These are phyloP conservation scores for Aphanomyces astaci DNA, from an alignment of 352 stramenopile genomes.

Conservation along the genomic window DNA sequence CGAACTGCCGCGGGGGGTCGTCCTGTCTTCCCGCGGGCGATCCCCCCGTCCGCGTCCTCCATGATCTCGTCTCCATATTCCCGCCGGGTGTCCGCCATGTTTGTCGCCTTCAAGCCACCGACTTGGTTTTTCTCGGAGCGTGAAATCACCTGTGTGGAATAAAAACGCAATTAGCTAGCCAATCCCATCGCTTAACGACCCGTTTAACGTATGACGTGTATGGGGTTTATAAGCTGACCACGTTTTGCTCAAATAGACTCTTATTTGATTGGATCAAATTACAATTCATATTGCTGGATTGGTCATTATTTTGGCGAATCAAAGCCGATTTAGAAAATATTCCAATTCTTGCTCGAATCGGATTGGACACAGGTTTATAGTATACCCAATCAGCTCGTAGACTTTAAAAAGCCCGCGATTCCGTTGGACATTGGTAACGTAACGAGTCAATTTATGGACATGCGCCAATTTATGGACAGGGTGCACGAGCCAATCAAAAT, in stretches of 20 bases:
- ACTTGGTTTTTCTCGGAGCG: neutral
- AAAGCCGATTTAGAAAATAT: no score
- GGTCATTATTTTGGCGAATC: no score
- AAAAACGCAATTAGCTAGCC: neutral
- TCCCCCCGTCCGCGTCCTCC: neutral
- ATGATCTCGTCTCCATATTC: conserved; percentile 12
- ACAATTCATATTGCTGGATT: no score
- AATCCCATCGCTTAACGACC: neutral
- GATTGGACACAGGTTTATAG: no score
- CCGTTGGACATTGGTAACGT: no score
- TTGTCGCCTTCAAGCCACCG: neutral
- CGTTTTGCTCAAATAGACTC: neutral
- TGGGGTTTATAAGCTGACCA: neutral
- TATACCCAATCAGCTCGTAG: no score
- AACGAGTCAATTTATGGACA: no score
- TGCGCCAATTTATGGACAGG: no score
- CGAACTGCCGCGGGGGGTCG: conserved; percentile 12
- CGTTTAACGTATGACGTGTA: neutral
- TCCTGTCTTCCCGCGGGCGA: conserved; percentile 15
- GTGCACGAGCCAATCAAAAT: no score
- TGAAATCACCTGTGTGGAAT: neutral
- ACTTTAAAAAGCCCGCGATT: no score
- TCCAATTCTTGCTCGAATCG: no score
- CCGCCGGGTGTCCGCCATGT: neutral
- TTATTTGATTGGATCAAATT: no score